Evolutionary conservation across 2,329 filamentous ascomycete species (phyloP), one percentile per base, ranked within the genome.

Genomic region (Xylariales sp.): DNA sequence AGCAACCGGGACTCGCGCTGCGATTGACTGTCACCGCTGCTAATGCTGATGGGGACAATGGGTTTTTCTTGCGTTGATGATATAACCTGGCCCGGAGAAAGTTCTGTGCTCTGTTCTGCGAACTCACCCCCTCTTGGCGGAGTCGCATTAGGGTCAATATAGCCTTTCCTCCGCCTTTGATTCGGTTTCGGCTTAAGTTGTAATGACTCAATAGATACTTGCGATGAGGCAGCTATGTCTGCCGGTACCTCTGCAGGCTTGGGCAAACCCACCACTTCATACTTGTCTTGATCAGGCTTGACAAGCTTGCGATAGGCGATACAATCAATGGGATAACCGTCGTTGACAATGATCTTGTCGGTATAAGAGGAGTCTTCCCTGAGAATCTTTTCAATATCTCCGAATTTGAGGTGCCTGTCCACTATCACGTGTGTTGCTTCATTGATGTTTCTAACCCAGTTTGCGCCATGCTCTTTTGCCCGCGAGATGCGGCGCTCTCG

Each of bases 381-480:
- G 4, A 88, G 55, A 43, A 76, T 69, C 10, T 62, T 66, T 38
- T 81, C 57, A 6, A 95, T 66, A 40, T 89, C 76, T 4, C 69
- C 60, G 53, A 81, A 90, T 1, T 65, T 65, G 34, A 93, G 62
- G 1, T 62, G 62, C 46, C 79, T 83, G 54, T 96, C 90, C 2
- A 88, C 82, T 41, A 97, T 72, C 33, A 95, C 66, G 61, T 95
- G 88, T 1, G 85, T 94, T 13, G 93, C 76, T 16, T 61, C 61
- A 1, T 48, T 59, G 54, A 82, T 76, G 1, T 69, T 62, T 35
- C 71, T 72, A 19, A 78, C 74, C 81, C 89, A 93, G 1, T 57
- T 64, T 2, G 84, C 91, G 29, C 91, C 91, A 56, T 81, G 81
- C 51, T 88, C 81, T 36, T 78, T 73, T 0, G 85, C 82, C 56